These are phyloP conservation scores for Aureobasidium vineae DNA, from an alignment of 2,329 filamentous ascomycete genomes.

Conservation along the genomic window DNA sequence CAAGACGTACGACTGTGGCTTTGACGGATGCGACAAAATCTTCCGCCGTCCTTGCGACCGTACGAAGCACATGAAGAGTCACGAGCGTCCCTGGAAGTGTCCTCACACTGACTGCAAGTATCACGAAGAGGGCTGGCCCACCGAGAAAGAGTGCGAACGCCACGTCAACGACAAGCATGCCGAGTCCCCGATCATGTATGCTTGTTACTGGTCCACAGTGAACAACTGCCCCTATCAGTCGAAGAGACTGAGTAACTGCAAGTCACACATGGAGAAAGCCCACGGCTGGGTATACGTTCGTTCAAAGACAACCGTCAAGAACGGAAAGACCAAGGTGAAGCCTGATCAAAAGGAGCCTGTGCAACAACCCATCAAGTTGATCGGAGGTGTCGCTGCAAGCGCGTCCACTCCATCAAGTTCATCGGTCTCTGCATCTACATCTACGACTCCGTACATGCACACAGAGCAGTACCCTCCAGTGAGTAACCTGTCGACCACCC, in stretches of 20 bases:
- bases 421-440: conserved; percentile 35
- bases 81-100: conserved; percentile 96
- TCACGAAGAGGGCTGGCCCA: conserved; percentile 85
- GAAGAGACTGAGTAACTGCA: conserved; percentile 95
- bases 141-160: conserved; percentile 94
- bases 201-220: conserved; percentile 70
- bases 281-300: conserved; percentile 89
- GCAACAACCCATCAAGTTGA: conserved; percentile 49
- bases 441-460: conserved; percentile 41
- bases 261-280: conserved; percentile 98
- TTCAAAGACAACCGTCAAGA: conserved; percentile 68
- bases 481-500: neutral
- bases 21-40: conserved; percentile 86
- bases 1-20: conserved; percentile 51
- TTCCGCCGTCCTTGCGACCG: conserved; percentile 97
- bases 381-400: conserved; percentile 59
- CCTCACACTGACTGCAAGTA: conserved; percentile 81
- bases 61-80: conserved; percentile 97
- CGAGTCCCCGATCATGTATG: conserved; percentile 71
- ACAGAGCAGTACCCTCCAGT: conserved; percentile 37
- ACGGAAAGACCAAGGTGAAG: conserved; percentile 62
- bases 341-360: conserved; percentile 19
- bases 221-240: conserved; percentile 78
- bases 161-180: conserved; percentile 98
- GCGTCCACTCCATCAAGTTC: conserved; percentile 58